These are phyloP conservation scores for Mucor saturninus DNA, from an alignment of 371 early-diverging fungal species.

Conservation along the genomic window DNA sequence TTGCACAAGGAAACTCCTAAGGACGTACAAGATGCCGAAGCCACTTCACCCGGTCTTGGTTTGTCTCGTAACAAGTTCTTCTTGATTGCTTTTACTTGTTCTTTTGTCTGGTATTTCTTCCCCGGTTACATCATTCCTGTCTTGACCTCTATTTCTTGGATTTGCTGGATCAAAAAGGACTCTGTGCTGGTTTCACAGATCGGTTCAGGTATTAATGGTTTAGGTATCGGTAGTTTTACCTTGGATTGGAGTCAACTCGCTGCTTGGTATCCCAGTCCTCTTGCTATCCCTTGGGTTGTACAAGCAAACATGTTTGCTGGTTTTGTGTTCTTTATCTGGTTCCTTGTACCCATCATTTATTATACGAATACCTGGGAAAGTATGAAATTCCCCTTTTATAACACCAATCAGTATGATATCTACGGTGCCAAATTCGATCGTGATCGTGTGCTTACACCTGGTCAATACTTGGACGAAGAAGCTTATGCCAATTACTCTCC, in stretches of 20 bases:
- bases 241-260: constrained; percentile 64
- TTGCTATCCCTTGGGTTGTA: constrained; percentile 66
- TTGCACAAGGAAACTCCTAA: constrained; percentile 62
- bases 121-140: constrained; percentile 65
- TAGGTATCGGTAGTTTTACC: constrained; percentile 64
- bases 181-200: constrained; percentile 59
- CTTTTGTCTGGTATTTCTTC: constrained; percentile 54
- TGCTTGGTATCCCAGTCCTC: constrained; percentile 46
- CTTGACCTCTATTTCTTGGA: constrained; percentile 55
- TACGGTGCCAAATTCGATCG: constrained; percentile 56
- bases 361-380: constrained; percentile 67
- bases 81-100: constrained; percentile 56
- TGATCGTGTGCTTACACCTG: constrained; percentile 57
- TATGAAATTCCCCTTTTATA: constrained; percentile 65
- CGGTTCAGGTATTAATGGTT: constrained; percentile 57
- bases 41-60: constrained; percentile 31
- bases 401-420: constrained; percentile 60
- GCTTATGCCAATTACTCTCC: constrained; percentile 71
- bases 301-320: constrained; percentile 70
- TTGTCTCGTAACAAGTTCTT: constrained; percentile 66
- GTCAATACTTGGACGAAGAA: constrained; percentile 60
- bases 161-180: constrained; percentile 71
- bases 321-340: constrained; percentile 68
- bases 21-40: constrained; percentile 40
- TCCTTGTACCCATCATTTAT: constrained; percentile 71